Base-by-base conservation (phyloP, 805 yeast genomes). In the Wickerhamiella spandovensis region DNA sequence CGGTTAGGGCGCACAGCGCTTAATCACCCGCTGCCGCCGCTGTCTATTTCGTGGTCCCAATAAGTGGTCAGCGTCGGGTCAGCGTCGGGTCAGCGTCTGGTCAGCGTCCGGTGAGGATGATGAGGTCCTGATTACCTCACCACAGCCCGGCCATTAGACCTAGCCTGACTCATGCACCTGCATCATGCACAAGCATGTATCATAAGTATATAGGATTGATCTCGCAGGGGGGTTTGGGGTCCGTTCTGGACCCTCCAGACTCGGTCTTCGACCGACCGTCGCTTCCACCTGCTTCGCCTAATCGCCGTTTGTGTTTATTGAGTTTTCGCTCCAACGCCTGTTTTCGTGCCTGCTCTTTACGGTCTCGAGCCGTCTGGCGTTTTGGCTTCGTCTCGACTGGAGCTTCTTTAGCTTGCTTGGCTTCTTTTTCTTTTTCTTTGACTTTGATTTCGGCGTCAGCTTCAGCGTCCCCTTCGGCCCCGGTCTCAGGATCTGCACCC, bases 281-380 rank as follows among this genome's bases (percentile, higher is more conserved):
- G n/a, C n/a, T n/a, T n/a, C n/a, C n/a, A n/a, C n/a, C n/a, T n/a
- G n/a, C n/a, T 4, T 28, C 32, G 15, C 32, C 32, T 15, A 28
- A 28, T 8, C 18, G 20, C 15, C 47, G 22, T 20, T 30, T 28
- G 30, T 35, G 20, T 15, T 22, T 18, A 22, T 35, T 45, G 48
- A 20, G 50, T 44, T 56, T 57, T 48, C 58, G 62, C 28, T 48
- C 44, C 37, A 58, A 58, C 47, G 58, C 58, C 44, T 51, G 51
- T 38, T 58, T 60, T 24, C 61, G 48, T 10, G 59, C 58, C 15
- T 55, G 39, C 20, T 35, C 39, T 13, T 17, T 35, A 20, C 39
- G 39, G 20, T 18, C 32, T 6, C 45, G 32, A 23, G 30, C 32
- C 3, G 32, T 43, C 20, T 12, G 25, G 4, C 44, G 44, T 12